These are phyloP conservation scores for Neofusicoccum sp. DNA, from an alignment of 2,329 filamentous ascomycete species.

Conservation along the genomic window DNA sequence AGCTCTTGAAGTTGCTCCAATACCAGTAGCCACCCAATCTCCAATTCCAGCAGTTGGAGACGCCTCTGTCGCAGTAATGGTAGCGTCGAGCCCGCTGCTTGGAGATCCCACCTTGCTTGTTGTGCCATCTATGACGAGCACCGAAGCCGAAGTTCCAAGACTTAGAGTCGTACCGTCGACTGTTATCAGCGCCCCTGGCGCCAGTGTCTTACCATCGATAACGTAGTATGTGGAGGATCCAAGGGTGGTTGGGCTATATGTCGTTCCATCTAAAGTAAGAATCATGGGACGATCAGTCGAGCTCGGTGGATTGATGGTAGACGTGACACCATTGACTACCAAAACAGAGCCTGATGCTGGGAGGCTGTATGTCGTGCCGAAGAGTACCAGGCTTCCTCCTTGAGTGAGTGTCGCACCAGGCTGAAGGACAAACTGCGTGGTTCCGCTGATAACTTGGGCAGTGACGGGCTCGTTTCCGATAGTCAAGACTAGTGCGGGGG, in stretches of 20 bases:
- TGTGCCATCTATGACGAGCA: conserved; percentile 30
- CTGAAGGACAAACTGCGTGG: neutral
- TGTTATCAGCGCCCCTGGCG: conserved; percentile 27
- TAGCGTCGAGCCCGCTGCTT: too few species aligned
- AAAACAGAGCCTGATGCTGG: neutral
- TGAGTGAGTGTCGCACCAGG: neutral
- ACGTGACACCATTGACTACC: conserved; percentile 13
- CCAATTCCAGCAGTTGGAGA: too few species aligned
- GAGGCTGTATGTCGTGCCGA: neutral
- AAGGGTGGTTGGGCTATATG: conserved; percentile 24
- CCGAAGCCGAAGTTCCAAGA: conserved; percentile 24
- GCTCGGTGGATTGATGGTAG: neutral
- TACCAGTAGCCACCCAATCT: too few species aligned
- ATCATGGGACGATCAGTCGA: too few species aligned
- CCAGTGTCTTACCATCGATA: conserved; percentile 24
- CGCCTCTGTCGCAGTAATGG: too few species aligned
- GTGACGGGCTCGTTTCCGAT: neutral
- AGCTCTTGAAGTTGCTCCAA: too few species aligned
- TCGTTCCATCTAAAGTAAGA: neutral
- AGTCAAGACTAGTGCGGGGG: neutral
- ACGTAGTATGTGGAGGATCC: conserved; percentile 29
- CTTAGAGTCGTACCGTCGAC: conserved; percentile 29
- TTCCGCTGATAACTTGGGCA: neutral
- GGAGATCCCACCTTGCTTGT: conserved; percentile 28
- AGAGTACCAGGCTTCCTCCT: neutral